phyloP scores from a whole-genome alignment of 2,329 filamentous ascomycete species.

The Neofusicoccum parvum region DNA sequence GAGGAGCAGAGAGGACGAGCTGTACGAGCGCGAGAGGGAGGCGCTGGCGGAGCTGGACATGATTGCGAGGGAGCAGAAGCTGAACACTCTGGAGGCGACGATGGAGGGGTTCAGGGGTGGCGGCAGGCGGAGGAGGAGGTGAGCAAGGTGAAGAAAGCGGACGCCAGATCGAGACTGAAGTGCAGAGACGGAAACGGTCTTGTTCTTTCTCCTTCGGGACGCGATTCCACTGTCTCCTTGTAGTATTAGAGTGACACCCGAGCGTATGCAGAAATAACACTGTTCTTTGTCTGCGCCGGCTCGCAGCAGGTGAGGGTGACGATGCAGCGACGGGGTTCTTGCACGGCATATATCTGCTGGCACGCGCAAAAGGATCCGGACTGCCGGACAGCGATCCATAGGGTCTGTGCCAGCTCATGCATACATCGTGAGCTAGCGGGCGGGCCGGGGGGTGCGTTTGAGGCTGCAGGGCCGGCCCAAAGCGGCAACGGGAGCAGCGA shows the following conservation, averaged over 20 bases:
- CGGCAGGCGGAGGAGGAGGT: neutral
- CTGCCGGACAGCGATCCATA: neutral
- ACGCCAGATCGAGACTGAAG: neutral
- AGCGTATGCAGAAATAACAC: no score
- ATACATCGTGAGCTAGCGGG: neutral
- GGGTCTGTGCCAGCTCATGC: conserved; percentile 16
- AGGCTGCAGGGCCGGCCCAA: conserved; percentile 5
- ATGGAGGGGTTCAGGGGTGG: neutral
- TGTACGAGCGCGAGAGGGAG: neutral
- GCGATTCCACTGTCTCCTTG: neutral
- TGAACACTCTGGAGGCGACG: neutral
- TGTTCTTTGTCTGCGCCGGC: no score
- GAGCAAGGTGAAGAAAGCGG: neutral
- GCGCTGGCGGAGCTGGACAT: neutral
- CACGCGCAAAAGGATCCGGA: neutral
- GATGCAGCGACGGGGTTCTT: neutral
- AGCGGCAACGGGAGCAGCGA: conserved; percentile 3
- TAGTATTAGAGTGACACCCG: neutral
- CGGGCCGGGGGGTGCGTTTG: neutral
- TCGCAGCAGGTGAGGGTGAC: neutral
- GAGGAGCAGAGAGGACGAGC: neutral
- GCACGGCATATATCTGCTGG: conserved; percentile 2
- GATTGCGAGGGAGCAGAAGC: neutral
- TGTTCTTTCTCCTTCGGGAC: neutral
- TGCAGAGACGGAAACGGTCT: neutral